Evolutionary conservation across 768 basidiomycete species (phyloP), one percentile per base, ranked within the genome.

Genomic region (Pholiota molesta): DNA sequence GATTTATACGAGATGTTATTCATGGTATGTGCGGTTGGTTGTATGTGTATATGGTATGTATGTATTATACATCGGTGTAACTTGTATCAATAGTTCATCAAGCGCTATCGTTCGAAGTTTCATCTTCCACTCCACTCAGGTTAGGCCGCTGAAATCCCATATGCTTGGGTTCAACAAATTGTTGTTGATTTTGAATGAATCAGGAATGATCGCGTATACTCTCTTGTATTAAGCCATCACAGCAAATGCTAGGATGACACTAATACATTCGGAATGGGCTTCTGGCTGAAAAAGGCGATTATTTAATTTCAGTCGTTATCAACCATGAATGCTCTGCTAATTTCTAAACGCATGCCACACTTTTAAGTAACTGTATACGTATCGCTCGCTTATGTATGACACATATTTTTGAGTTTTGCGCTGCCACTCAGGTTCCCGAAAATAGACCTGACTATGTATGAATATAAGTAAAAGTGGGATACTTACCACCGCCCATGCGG

Each of bases 31-130:
- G n/a, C 33, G 29, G 11, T 19, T 45, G 47, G 58, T 53, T 52
- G n/a, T 60, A 28, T 58, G 57, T 35, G 40, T 58, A 28, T 57
- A 31, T 51, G 57, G 47, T 49, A 49, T 49, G 49, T 59, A 42
- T 57, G 56, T 58, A 47, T 44, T 58, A 28, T 57, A 31, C 47
- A 28, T 59, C 23, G 39, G 21, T 60, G 59, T 60, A 51, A 60
- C 59, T 37, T 60, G 59, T 60, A 60, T 60, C 59, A 60, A 42
- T 60, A 54, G 40, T 26, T 60, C 47, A 60, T 54, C 44, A 52
- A 60, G 14, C 11, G 47, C 14, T 51, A 45, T 11, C 21, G 31
- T 39, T 52, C 49, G 6, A 31, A 31, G 39, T 60, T 60, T 60
- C 51, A 31, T 52, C 35, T 51, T n/a, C 5, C 57, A 57, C 9